phyloP scores from a whole-genome alignment of 2,329 filamentous ascomycete genomes.

The Emergomyces orientalis region DNA sequence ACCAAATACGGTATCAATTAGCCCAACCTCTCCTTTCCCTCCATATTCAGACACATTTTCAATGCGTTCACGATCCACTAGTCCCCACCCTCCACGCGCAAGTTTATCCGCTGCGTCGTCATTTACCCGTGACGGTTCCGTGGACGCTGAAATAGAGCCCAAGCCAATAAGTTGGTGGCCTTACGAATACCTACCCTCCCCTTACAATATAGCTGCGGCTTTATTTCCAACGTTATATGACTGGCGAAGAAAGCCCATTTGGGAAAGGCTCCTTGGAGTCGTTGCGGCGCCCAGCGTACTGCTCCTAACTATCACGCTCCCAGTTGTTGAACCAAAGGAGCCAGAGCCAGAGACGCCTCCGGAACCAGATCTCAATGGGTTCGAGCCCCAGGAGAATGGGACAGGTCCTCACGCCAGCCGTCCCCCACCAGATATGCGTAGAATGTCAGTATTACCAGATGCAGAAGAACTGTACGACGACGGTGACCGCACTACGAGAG shows the following conservation, averaged over 20 bases:
- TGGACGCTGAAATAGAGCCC: slow-evolving; percentile 28
- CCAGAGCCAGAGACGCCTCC: slow-evolving; percentile 37
- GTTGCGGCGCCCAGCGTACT: slow-evolving; percentile 87
- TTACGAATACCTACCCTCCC: slow-evolving; percentile 60
- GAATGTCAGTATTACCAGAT: slow-evolving; percentile 4
- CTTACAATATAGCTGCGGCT: slow-evolving; percentile 59
- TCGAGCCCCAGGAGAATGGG: slow-evolving; percentile 19
- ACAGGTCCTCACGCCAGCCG: not conserved
- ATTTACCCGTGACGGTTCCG: slow-evolving; percentile 34
- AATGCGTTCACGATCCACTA: slow-evolving; percentile 42
- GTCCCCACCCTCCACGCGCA: slow-evolving; percentile 48
- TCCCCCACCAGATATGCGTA: not conserved
- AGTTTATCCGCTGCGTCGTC: slow-evolving; percentile 42
- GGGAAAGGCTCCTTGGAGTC: slow-evolving; percentile 71
- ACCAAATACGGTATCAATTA: slow-evolving; percentile 14
- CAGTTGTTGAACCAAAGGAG: slow-evolving; percentile 68
- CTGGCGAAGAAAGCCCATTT: slow-evolving; percentile 74
- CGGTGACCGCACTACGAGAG: not conserved
- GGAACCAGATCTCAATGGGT: slow-evolving; percentile 27
- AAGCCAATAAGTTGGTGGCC: slow-evolving; percentile 67
- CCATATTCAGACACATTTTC: slow-evolving; percentile 50
- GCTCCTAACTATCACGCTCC: slow-evolving; percentile 77
- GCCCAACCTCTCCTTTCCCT: slow-evolving; percentile 57
- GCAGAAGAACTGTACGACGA: not conserved
- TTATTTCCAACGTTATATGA: slow-evolving; percentile 79